These are phyloP conservation scores for Phlebiopsis flavidoalba DNA, from an alignment of 768 basidiomycete genomes.

Conservation along the genomic window DNA sequence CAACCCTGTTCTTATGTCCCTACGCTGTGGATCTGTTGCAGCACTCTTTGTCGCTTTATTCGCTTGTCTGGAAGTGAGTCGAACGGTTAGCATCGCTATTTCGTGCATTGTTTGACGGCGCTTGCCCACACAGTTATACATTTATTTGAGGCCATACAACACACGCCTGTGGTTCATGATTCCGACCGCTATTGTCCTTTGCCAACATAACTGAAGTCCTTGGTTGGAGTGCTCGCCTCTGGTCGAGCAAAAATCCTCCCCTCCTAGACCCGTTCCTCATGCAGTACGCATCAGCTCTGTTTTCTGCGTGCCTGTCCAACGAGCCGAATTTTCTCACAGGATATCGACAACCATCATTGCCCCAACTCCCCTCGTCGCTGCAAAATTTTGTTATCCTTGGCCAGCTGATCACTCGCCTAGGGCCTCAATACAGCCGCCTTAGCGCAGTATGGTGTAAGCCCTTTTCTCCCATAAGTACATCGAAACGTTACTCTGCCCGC, in stretches of 20 bases:
- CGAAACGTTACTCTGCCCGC: no score
- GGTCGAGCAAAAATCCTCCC: constrained; percentile 26
- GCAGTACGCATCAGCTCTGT: constrained; percentile 23
- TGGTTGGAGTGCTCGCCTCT: constrained; percentile 33
- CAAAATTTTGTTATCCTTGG: constrained; percentile 58
- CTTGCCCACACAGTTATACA: constrained; percentile 18
- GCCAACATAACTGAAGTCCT: constrained; percentile 29
- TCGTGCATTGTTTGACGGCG: background rate
- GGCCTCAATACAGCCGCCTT: constrained; percentile 41
- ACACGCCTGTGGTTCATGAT: constrained; percentile 31
- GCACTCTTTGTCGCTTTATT: constrained; percentile 14
- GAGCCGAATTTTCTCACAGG: constrained; percentile 22
- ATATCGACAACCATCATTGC: constrained; percentile 47
- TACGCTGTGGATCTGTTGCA: constrained; percentile 12
- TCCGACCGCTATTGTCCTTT: constrained; percentile 27
- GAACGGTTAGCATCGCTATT: background rate
- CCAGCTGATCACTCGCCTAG: constrained; percentile 36
- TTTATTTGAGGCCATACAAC: constrained; percentile 23
- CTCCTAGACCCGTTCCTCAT: constrained; percentile 32
- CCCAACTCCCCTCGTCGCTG: constrained; percentile 52
- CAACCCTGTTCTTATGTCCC: constrained; percentile 11
- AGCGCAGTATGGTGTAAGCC: constrained; percentile 36
- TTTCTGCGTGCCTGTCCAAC: background rate
- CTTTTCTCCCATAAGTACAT: constrained; percentile 1
- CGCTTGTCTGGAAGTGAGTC: constrained; percentile 15